Evolutionary conservation across 257 asterid genomes (phyloP).

Genomic region (Nicotiana knightiana): DNA sequence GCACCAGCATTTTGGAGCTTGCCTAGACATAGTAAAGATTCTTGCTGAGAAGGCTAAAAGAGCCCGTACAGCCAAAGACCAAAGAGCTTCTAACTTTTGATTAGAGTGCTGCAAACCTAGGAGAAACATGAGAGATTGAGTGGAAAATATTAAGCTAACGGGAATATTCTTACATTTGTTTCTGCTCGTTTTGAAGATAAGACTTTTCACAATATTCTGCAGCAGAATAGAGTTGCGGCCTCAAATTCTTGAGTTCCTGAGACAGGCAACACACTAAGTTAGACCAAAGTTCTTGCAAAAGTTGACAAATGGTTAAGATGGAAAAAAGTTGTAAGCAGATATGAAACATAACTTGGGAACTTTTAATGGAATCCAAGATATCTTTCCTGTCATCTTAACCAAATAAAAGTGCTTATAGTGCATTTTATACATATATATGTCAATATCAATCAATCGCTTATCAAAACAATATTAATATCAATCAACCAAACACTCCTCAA

Average conservation of each 20-base stretch:
- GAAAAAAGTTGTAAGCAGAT: not conserved
- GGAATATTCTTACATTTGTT: slow-evolving; percentile 59
- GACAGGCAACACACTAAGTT: slow-evolving; percentile 18
- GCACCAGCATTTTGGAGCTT: not conserved
- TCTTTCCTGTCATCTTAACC: not conserved
- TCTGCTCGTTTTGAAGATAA: slow-evolving; percentile 77
- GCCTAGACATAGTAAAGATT: not conserved
- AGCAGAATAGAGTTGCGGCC: slow-evolving; percentile 93
- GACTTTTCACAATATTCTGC: slow-evolving; percentile 96
- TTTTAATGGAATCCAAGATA: not conserved
- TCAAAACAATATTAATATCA: not conserved
- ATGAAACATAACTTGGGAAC: not conserved
- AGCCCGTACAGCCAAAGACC: not conserved
- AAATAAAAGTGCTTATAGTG: too few relatives aligned
- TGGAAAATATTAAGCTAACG: not conserved
- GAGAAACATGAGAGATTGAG: not conserved
- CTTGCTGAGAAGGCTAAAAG: not conserved
- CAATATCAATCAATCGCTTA: not conserved
- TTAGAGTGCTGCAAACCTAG: not conserved
- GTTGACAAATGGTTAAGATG: not conserved
- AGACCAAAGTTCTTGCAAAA: not conserved
- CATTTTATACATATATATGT: too few relatives aligned
- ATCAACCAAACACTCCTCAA: slow-evolving; percentile 1
- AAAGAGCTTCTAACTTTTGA: not conserved
- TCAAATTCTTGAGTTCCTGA: slow-evolving; percentile 90